Conservation (phyloP, 768 basidiomycete genomes). For the Mycena pura region DNA sequence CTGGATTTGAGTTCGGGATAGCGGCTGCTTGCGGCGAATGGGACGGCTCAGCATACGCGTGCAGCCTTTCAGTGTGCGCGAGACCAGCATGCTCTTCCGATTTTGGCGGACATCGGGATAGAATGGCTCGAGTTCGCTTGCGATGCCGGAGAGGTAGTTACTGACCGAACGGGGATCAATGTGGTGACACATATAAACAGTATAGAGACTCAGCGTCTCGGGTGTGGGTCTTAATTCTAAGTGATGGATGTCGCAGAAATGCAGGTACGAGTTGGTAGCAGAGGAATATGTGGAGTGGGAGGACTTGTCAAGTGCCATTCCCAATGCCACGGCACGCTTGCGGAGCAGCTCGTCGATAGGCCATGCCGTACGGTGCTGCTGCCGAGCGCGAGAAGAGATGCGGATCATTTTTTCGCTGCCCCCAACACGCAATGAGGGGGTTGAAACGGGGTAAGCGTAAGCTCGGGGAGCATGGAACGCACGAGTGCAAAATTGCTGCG, state of each 20-base stretch:
- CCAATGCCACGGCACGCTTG: constrained; percentile 12
- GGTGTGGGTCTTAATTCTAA: not conserved
- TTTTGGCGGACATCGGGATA: too few species aligned
- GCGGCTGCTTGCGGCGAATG: constrained; percentile 36
- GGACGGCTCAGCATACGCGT: too few species aligned
- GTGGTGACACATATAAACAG: too few species aligned
- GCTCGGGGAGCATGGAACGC: too few species aligned
- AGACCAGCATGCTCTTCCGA: too few species aligned
- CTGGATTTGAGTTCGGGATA: constrained; percentile 27
- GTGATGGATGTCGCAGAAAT: not conserved
- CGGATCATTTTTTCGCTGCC: not conserved
- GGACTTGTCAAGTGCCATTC: not conserved
- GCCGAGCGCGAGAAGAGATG: not conserved
- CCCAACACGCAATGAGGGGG: not conserved
- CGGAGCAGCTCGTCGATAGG: not conserved
- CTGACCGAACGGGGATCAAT: not conserved
- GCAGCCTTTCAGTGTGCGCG: too few species aligned
- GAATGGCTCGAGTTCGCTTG: not conserved
- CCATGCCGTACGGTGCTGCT: not conserved
- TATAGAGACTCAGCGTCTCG: not conserved
- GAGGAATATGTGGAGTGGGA: constrained; percentile 1
- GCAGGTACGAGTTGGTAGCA: too few species aligned
- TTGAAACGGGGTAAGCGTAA: too few species aligned
- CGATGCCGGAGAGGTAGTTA: not conserved
- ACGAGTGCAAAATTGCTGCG: constrained; percentile 21